Base-by-base conservation (phyloP, 208 protist genomes). In the Trichomonas gallinae region DNA sequence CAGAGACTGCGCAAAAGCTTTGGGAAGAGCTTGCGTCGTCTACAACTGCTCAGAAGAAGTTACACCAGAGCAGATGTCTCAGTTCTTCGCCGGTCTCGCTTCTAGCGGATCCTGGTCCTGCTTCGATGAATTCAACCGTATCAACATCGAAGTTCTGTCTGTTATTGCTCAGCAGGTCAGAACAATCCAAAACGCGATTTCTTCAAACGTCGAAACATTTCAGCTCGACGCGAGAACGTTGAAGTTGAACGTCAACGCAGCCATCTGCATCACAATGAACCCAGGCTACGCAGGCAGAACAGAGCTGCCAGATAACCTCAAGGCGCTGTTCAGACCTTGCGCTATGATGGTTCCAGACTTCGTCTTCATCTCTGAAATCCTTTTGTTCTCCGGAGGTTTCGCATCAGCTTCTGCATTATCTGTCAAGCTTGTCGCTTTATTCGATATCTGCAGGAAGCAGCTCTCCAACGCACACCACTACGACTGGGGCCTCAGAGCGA, bases 271-370 rank as follows among this genome's bases (percentile, higher is more conserved):
- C 34, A 97, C 97, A 42, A 97, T 99, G 99, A 99, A 99, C 97
- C 99, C 99, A 11, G 99, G 99, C 93, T 99, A 99, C 98, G 99
- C 99, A 21, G 98, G 98, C 40, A 98, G 99, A 82, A 99, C 99
- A 36, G 99, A 99, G 97, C 98, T 99, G 88, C 99, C 99, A 15
- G 99, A 99, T 97, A 99, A 99, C 97, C 97, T 99, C 42, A 99
- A 99, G 81, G 97, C 97, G 26, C 96, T 98, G 10, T 98, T 98
- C 96, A 96, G 97, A 63, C 97, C 97, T 34, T 97, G 98, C 36
- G 99, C 99, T 40, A 99, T 98, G 98, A 99, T 99, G 99, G 99
- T 99, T 82, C 99, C 99, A 23, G 99, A 99, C 97, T 99, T 99
- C 97, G 98, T 98, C 51, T 98, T 99, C 98, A 99, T 99, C 97